phyloP scores from a whole-genome alignment of 208 protist genomes.

The Crithidia mellificae region DNA sequence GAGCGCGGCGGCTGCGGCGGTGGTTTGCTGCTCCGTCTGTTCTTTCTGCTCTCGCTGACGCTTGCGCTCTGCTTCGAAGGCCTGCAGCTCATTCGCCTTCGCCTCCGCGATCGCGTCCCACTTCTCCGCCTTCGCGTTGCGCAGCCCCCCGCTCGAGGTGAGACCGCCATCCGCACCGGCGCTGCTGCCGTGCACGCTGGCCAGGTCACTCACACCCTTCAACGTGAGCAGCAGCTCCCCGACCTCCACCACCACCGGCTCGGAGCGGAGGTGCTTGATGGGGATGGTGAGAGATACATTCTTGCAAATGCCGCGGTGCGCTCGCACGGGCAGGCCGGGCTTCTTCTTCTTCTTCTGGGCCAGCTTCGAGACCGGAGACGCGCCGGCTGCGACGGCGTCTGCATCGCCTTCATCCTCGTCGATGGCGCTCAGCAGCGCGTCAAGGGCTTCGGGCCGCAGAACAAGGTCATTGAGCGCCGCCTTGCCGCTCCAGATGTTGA shows the following conservation, averaged over 20 bases:
- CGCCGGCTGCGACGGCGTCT: not conserved
- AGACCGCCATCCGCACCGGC: not conserved
- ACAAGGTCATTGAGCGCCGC: constrained; percentile 77
- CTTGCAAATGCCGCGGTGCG: constrained; percentile 83
- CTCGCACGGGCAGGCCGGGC: constrained; percentile 31
- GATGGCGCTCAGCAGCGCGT: constrained; percentile 49
- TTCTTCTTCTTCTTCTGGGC: constrained; percentile 14
- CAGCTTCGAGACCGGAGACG: constrained; percentile 10
- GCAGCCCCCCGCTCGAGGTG: constrained; percentile 6
- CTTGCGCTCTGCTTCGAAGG: constrained; percentile 73
- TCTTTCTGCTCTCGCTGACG: constrained; percentile 42
- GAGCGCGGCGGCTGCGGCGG: constrained; percentile 9
- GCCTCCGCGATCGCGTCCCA: constrained; percentile 47
- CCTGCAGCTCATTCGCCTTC: constrained; percentile 65
- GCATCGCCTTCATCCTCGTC: constrained; percentile 16
- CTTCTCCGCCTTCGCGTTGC: constrained; percentile 45
- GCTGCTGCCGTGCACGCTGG: constrained; percentile 6
- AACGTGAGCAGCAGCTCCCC: constrained; percentile 79
- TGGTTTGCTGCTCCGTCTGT: constrained; percentile 15
- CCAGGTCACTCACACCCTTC: constrained; percentile 18
- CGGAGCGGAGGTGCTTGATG: constrained; percentile 72
- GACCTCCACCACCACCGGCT: constrained; percentile 82
- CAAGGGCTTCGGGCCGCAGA: constrained; percentile 61
- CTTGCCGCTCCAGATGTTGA: constrained; percentile 87
- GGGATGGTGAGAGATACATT: constrained; percentile 77